phyloP scores from a whole-genome alignment of 179 eudicot species.

The Silene vulgaris region DNA sequence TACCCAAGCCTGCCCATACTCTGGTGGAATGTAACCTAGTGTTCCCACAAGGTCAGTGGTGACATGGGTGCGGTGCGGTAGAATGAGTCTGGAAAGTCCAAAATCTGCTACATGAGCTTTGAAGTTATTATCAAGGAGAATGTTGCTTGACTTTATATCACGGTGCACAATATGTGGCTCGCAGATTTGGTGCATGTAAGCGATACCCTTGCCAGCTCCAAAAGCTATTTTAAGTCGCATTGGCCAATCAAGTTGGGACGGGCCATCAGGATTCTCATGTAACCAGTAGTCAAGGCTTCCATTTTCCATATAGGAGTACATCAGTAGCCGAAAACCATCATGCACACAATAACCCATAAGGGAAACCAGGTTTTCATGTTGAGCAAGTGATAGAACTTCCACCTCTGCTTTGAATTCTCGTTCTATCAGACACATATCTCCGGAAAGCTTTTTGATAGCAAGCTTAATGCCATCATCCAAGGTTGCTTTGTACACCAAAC shows the following conservation, averaged over 20 bases:
- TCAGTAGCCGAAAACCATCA: slow-evolving; percentile 64
- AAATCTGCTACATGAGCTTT: slow-evolving; percentile 91
- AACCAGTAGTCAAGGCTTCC: slow-evolving; percentile 97
- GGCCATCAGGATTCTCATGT: slow-evolving; percentile 76
- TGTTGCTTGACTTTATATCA: slow-evolving; percentile 89
- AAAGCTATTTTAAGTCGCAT: slow-evolving; percentile 58
- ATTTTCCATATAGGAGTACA: slow-evolving; percentile 89
- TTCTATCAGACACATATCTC: slow-evolving; percentile 88
- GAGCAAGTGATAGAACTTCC: slow-evolving; percentile 77
- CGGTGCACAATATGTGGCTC: slow-evolving; percentile 95
- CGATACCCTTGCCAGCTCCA: slow-evolving; percentile 73
- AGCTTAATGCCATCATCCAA: slow-evolving; percentile 58
- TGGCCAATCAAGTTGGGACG: slow-evolving; percentile 74
- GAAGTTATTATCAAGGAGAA: slow-evolving; percentile 74
- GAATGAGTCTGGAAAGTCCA: slow-evolving; percentile 74
- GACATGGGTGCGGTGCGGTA: slow-evolving; percentile 80
- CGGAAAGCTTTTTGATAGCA: slow-evolving; percentile 82
- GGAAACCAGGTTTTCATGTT: slow-evolving; percentile 74
- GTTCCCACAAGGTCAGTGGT: slow-evolving; percentile 94
- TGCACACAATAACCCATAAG: slow-evolving; percentile 85
- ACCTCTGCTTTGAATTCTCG: slow-evolving; percentile 94
- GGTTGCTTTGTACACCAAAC: slow-evolving; percentile 85
- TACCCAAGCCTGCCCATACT: slow-evolving; percentile 82
- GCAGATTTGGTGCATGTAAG: slow-evolving; percentile 87
- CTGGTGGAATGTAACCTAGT: slow-evolving; percentile 92